Evolutionary conservation across 768 basidiomycete genomes (phyloP), one percentile per base, ranked within the genome.

Genomic region (Trametopsis cervina): DNA sequence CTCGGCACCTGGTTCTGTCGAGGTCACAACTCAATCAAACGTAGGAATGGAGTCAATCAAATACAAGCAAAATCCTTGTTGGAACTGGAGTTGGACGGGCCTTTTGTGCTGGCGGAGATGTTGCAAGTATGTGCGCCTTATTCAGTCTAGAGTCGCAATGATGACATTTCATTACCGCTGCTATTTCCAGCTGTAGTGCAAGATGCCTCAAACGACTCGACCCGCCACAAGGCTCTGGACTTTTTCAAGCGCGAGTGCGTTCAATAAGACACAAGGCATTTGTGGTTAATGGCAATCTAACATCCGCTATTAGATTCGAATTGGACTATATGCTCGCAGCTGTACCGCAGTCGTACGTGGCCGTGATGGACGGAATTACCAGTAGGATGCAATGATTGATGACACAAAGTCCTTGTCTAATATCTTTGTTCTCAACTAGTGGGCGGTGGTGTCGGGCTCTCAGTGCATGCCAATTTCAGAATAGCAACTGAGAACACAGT

Each of bases 81-180:
- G 86, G 84, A 26, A 75, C 77, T 25, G 88, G 87, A 20, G 64
- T 66, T 11, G 85, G 83, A 3, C 73, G 81, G 50, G 89, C 85
- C 11, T 98, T 97, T 63, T 98, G 93, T 59, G 85, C 89, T 4
- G 96, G 96, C 12, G 96, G 96, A 38, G 96, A 99, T 66, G 88
- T 99, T 49, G 83, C 80, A 50, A 71, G 95, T 94, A 57, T 66
- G 85, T 73, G 23, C 52, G 24, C 39, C 47, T 52, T 36, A 26
- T 38, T 7, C 15, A 15, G 15, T 7, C 15, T 15, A 15, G 7
- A 33, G 9, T 7, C 29, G 15, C 15, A 15, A 15, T 7, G 15
- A 33, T 33, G 29, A 33, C 29, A 7, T 15, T 33, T 33, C 29
- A 33, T 33, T 33, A 33, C 29, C 29, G 29, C 15, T 33, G 29